Evolutionary conservation across 768 basidiomycete genomes (phyloP).

Genomic region (Tricholoma hemisulphureum): DNA sequence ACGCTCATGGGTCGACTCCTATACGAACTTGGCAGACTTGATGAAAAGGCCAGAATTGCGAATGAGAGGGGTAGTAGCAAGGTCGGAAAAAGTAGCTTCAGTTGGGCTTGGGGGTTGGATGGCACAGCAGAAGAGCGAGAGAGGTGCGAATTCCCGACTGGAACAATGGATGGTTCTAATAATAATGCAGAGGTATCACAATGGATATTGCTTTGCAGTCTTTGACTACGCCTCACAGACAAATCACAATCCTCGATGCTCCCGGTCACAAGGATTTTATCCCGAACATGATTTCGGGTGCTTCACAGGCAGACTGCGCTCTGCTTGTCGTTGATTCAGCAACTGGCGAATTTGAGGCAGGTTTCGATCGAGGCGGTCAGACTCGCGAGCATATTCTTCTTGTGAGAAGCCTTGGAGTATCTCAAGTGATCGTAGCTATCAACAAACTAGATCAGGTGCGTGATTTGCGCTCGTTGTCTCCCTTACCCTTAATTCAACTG

Average conservation of each 20-base stretch:
- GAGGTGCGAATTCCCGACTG: slow-evolving; percentile 50
- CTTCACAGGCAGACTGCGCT: slow-evolving; percentile 94
- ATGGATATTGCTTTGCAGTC: slow-evolving; percentile 94
- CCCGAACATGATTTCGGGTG: slow-evolving; percentile 99
- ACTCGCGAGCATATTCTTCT: slow-evolving; percentile 92
- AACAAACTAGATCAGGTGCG: slow-evolving; percentile 93
- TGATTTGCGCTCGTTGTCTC: slow-evolving; percentile 4
- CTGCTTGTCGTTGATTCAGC: slow-evolving; percentile 89
- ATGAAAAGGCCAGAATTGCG: slow-evolving; percentile 77
- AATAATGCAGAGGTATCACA: slow-evolving; percentile 77
- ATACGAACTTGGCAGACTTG: slow-evolving; percentile 87
- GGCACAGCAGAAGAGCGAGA: slow-evolving; percentile 91
- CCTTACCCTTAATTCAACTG: not conserved
- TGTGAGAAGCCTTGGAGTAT: slow-evolving; percentile 88
- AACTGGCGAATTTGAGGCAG: slow-evolving; percentile 92
- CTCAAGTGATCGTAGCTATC: slow-evolving; percentile 86
- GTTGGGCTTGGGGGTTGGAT: slow-evolving; percentile 98
- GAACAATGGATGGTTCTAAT: not conserved
- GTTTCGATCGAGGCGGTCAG: slow-evolving; percentile 92
- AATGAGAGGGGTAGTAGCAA: slow-evolving; percentile 90
- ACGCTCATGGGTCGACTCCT: slow-evolving; percentile 94
- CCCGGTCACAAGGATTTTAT: slow-evolving; percentile 98
- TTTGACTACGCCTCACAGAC: slow-evolving; percentile 67
- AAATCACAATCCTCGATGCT: slow-evolving; percentile 93
- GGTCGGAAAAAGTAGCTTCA: slow-evolving; percentile 92